Evolutionary conservation across 805 yeast species (phyloP).

Genomic region (Jamesozyma lodderae): DNA sequence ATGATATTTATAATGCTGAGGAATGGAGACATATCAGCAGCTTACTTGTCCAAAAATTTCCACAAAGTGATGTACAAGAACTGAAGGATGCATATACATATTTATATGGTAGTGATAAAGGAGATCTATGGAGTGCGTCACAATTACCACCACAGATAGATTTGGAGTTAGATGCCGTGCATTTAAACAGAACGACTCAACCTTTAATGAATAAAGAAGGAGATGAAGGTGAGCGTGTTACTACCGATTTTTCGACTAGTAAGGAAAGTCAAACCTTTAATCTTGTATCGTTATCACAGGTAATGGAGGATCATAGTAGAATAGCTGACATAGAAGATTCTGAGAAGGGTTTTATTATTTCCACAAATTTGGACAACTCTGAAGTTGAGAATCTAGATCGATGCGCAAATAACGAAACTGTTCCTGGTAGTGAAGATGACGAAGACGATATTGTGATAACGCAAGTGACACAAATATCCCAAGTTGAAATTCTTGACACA

Average conservation of each 20-base stretch:
- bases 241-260: no score
- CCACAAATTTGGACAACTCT: background rate
- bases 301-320: constrained; percentile 15
- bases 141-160: constrained; percentile 17
- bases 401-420: background rate
- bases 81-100: constrained; percentile 16
- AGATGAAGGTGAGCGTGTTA: no score
- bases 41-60: constrained; percentile 16
- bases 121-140: constrained; percentile 19
- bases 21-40: constrained; percentile 24
- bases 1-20: constrained; percentile 22
- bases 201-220: no score
- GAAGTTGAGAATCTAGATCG: background rate
- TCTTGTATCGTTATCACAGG: constrained; percentile 22
- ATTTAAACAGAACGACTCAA: no score
- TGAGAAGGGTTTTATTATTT: background rate
- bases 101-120: constrained; percentile 19
- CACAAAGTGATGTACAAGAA: constrained; percentile 16
- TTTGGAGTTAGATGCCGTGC: no score
- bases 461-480: background rate
- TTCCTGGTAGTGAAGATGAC: background rate
- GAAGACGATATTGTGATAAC: background rate
- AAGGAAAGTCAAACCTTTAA: constrained; percentile 3
- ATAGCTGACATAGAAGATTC: background rate
- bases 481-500: no score